phyloP scores from a whole-genome alignment of 139 green algal species.

The Parachlorella kessleri region DNA sequence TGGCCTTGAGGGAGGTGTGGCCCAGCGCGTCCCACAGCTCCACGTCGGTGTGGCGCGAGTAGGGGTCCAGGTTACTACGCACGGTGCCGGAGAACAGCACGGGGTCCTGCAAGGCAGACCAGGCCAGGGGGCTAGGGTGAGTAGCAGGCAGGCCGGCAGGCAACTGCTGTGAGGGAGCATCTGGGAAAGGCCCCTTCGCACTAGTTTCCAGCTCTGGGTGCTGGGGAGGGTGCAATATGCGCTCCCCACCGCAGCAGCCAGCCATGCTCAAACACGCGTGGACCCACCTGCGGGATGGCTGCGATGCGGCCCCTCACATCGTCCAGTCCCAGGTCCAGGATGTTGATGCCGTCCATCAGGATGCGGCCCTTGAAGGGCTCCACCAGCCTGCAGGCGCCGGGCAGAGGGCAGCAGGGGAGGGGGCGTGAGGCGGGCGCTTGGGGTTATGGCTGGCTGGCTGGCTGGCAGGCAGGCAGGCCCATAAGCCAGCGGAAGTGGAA shows the following conservation, averaged over 20 bases:
- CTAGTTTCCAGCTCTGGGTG: too few species aligned
- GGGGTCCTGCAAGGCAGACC: constrained; percentile 67
- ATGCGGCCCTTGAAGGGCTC: constrained; percentile 76
- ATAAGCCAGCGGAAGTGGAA: not conserved
- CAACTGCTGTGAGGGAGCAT: too few species aligned
- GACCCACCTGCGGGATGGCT: constrained; percentile 79
- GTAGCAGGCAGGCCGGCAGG: too few species aligned
- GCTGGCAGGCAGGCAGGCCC: too few species aligned
- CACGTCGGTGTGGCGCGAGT: constrained; percentile 65
- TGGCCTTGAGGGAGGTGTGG: constrained; percentile 68
- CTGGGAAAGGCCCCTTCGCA: too few species aligned
- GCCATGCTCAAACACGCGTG: too few species aligned
- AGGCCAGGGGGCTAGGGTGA: not conserved
- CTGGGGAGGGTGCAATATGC: too few species aligned
- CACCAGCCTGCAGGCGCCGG: constrained; percentile 53
- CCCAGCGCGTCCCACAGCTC: constrained; percentile 82
- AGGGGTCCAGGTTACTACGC: constrained; percentile 94
- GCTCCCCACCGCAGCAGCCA: too few species aligned
- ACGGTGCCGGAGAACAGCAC: constrained; percentile 91
- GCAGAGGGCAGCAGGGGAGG: not conserved
- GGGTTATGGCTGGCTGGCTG: too few species aligned
- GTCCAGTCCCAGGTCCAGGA: constrained; percentile 69
- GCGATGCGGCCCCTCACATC: constrained; percentile 75
- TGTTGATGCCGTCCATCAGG: constrained; percentile 85
- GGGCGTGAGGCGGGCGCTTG: too few species aligned